A percentile compares a stretch with the other conserved stretches of the same genome.
Conservation (phyloP, 1,284 basidiomycete genomes). For the Xanthoconium separans region DNA sequence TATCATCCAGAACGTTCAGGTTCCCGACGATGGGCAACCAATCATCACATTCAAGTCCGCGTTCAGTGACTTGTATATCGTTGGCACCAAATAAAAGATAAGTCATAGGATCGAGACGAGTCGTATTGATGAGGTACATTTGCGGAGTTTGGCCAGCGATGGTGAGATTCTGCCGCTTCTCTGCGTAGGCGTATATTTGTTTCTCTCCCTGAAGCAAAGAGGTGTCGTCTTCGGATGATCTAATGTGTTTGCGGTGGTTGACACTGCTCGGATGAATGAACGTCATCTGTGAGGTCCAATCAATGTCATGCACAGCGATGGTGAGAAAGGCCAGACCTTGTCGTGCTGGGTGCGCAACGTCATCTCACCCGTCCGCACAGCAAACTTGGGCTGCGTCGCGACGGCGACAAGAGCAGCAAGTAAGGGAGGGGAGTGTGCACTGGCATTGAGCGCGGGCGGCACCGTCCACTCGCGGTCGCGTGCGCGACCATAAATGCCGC, state of each 20-base stretch:
- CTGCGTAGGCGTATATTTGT: conserved; percentile 82
- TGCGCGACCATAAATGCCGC: conserved; percentile 41
- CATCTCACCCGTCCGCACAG: conserved; percentile 75
- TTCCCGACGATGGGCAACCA: conserved; percentile 90
- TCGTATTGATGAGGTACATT: conserved; percentile 80
- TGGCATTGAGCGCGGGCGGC: conserved; percentile 71
- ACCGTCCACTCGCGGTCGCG: conserved; percentile 41
- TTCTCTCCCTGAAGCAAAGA: conserved; percentile 51
- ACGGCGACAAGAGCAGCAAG: conserved; percentile 85
- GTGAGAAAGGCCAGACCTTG: conserved; percentile 57
- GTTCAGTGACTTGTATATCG: conserved; percentile 63
- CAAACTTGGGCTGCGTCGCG: conserved; percentile 93
- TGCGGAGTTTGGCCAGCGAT: conserved; percentile 49
- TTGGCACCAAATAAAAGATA: conserved; percentile 94
- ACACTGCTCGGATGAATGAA: conserved; percentile 88
- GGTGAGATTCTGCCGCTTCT: conserved; percentile 82
- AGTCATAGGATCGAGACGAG: conserved; percentile 85
- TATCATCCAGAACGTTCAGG: conserved; percentile 76
- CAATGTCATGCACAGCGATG: conserved; percentile 9
- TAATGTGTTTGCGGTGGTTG: conserved; percentile 67
- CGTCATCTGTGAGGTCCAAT: conserved; percentile 44
- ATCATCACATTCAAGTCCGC: conserved; percentile 82
- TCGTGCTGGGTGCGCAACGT: conserved; percentile 81
- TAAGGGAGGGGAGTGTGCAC: conserved; percentile 78
- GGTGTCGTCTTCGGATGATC: conserved; percentile 44